Conservation (phyloP, 2,329 filamentous ascomycete genomes). For the Ophiostoma populinum region DNA sequence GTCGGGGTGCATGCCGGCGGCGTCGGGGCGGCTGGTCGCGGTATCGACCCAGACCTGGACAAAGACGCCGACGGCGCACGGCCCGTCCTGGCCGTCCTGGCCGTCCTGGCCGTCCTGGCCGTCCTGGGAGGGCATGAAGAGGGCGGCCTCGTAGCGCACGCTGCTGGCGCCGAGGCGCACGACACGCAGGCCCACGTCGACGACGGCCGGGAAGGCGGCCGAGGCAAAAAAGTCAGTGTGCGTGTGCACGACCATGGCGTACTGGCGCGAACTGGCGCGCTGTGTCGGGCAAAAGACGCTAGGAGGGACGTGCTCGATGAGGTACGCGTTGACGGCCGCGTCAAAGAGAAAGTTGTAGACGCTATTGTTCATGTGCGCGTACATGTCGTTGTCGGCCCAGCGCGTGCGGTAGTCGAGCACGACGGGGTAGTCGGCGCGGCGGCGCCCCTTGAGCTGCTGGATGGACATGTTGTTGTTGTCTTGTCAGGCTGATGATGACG, state of each 20-base stretch:
- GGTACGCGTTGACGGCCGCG: slow-evolving; percentile 75
- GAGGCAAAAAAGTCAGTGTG: slow-evolving; percentile 75
- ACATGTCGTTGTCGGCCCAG: slow-evolving; percentile 95
- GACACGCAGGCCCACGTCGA: slow-evolving; percentile 69
- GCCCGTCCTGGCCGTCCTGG: slow-evolving; percentile 49
- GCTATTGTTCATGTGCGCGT: slow-evolving; percentile 82
- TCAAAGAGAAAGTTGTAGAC: slow-evolving; percentile 80
- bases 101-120: slow-evolving; percentile 69
- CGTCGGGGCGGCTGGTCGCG: slow-evolving; percentile 47
- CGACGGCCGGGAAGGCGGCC: slow-evolving; percentile 62
- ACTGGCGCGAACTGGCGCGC: slow-evolving; percentile 45
- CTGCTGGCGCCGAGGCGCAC: slow-evolving; percentile 73
- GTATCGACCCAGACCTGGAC: slow-evolving; percentile 80
- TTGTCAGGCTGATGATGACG: background rate
- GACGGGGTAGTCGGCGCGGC: slow-evolving; percentile 58
- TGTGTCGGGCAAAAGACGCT: slow-evolving; percentile 47
- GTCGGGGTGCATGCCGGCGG: slow-evolving; percentile 41
- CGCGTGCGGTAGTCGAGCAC: slow-evolving; percentile 68
- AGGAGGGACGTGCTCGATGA: slow-evolving; percentile 53
- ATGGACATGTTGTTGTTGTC: background rate
- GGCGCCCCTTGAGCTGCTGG: slow-evolving; percentile 38
- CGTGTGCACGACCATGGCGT: slow-evolving; percentile 71
- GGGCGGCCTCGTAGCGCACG: slow-evolving; percentile 74
- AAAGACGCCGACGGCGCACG: slow-evolving; percentile 73
- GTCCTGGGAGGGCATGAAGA: slow-evolving; percentile 61